Base-by-base conservation (phyloP, 1,284 basidiomycete species). In the Somion occarium region DNA sequence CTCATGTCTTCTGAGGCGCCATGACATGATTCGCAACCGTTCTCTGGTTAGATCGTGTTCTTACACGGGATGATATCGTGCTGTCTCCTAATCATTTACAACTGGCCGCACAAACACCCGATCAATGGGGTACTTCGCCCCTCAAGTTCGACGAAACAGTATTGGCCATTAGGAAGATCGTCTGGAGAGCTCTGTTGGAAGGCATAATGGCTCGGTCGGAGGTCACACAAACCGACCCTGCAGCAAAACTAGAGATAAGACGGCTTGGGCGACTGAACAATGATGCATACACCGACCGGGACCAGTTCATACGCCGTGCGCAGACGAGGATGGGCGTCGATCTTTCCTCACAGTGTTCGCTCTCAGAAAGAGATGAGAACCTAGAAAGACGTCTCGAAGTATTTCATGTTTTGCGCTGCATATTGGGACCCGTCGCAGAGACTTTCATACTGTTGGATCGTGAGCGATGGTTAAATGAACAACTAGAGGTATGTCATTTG, bases 81-180 rank as follows among this genome's bases (percentile, higher is more conserved):
- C 58, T 69, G 1, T 57, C 59, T 7, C 48, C 67, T 1, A 77
- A 79, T 20, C 76, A 78, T 52, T 54, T 68, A 0, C 83, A 87
- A 54, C 73, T 88, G 34, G 85, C 85, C 2, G 69, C 77, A 15
- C 75, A 71, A 60, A 66, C 66, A 22, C 77, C 67, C 9, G 67
- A 58, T 49, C 72, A 64, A 58, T 80, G 63, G 78, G 66, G 61
- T 39, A 69, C 56, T 23, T 59, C 59, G 11, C 53, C 62, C 11
- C 56, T 56, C 4, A 48, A 69, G 3, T 46, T 52, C 13, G 44
- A 48, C 13, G 57, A 55, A 3, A 64, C 74, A 4, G 61, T 64
- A 26, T 67, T 85, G 0, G 73, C 83, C 1, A 65, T 83, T 38
- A 72, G 76, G 22, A 88, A 88, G 61, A 75, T 87, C 27, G 75